Percentiles rank a stretch among this genome's conserved stretches.
Evolutionary conservation across 2,329 filamentous ascomycete species (phyloP).

Genomic region (Hymenoscyphus repandus): DNA sequence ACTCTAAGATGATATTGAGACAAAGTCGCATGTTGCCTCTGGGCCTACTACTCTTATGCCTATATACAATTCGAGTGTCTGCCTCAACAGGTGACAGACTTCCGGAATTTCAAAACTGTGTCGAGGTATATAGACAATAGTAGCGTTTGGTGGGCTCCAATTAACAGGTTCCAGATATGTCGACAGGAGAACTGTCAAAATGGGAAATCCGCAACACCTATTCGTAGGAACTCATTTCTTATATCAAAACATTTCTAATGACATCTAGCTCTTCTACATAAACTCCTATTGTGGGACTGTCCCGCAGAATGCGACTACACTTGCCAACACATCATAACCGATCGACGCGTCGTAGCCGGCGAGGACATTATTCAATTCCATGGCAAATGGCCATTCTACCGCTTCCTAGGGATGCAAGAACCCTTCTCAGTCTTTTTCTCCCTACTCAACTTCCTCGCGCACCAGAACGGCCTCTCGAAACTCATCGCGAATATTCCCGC

Average conservation of each 20-base stretch:
- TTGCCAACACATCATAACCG: conserved; percentile 89
- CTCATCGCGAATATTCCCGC: conserved; percentile 66
- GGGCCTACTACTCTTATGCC: conserved; percentile 9
- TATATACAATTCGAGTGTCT: conserved; percentile 39
- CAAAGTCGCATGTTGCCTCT: conserved; percentile 6
- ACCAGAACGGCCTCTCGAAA: conserved; percentile 69
- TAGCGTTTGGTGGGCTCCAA: conserved; percentile 8
- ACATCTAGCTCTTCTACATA: conserved; percentile 68
- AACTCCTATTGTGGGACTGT: conserved; percentile 88
- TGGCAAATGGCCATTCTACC: conserved; percentile 96
- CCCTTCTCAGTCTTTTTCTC: conserved; percentile 92
- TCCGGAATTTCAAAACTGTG: conserved; percentile 82
- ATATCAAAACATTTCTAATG: conserved; percentile 14
- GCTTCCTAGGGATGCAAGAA: conserved; percentile 89
- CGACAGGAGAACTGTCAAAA: conserved; percentile 70
- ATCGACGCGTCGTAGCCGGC: conserved; percentile 58
- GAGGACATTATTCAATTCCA: conserved; percentile 84
- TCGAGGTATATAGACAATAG: conserved; percentile 55
- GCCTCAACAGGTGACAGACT: conserved; percentile 81
- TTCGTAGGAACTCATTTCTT: conserved; percentile 20
- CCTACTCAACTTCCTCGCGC: conserved; percentile 82
- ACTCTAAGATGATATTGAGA: conserved; percentile 21
- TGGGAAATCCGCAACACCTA: conserved; percentile 46
- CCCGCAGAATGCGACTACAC: conserved; percentile 94
- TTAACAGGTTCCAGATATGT: conserved; percentile 58